phyloP scores from a whole-genome alignment of 179 eudicot genomes.

The Monotropa hypopitys region DNA sequence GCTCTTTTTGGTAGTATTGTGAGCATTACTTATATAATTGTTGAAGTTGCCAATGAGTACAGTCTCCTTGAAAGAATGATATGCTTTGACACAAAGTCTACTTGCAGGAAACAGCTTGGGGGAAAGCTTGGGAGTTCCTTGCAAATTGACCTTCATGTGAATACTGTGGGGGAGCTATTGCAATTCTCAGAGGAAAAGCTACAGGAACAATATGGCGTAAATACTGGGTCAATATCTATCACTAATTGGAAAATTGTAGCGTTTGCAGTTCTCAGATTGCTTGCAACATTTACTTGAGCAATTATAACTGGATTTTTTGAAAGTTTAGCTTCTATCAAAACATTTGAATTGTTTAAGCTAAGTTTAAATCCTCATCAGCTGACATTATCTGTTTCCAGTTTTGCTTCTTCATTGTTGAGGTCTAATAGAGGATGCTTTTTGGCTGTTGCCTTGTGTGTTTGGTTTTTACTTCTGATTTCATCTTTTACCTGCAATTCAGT shows the following conservation, averaged over 20 bases:
- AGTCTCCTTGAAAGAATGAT: not conserved
- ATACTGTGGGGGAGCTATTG: constrained; percentile 72
- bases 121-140: constrained; percentile 92
- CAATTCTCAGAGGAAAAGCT: constrained; percentile 76
- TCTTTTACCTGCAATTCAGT: constrained; percentile 25
- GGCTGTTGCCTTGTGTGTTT: not conserved
- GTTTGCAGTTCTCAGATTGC: not conserved
- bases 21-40: not conserved
- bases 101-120: constrained; percentile 87
- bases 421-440: not conserved
- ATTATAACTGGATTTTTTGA: not conserved
- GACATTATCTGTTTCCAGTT: not conserved
- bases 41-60: not conserved
- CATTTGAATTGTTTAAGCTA: not conserved
- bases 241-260: not conserved
- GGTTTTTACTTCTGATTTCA: constrained; percentile 2
- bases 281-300: not conserved
- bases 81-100: constrained; percentile 1
- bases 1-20: not conserved
- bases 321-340: not conserved
- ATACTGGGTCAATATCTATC: constrained; percentile 54
- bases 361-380: not conserved
- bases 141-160: constrained; percentile 60
- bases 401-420: not conserved
- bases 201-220: constrained; percentile 70